Percentiles rank a stretch among this genome's conserved stretches.
Evolutionary conservation across 2,329 filamentous ascomycete genomes (phyloP).

Genomic region (Aspergillus uvarum): DNA sequence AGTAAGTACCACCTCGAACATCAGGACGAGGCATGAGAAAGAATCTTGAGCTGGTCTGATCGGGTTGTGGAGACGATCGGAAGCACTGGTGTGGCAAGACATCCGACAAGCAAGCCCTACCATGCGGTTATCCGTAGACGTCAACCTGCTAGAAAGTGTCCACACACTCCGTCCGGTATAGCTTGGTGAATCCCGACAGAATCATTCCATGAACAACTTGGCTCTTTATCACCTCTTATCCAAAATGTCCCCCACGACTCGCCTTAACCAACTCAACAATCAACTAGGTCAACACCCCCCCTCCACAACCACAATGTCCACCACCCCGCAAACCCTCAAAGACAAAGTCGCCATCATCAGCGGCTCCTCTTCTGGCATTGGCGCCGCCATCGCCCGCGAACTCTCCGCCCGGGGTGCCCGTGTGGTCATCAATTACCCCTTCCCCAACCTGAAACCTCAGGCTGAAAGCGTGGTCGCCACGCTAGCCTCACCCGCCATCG

Average conservation of each 20-base stretch:
- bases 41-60: neutral
- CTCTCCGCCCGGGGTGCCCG: conserved; percentile 49
- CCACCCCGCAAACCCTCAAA: neutral
- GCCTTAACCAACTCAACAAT: neutral
- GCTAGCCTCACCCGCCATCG: conserved; percentile 34
- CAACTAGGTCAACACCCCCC: neutral
- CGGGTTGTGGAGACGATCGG: conserved; percentile 1
- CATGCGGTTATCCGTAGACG: too few species aligned
- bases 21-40: too few species aligned
- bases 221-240: neutral
- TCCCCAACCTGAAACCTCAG: conserved; percentile 21
- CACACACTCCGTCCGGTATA: too few species aligned
- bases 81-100: too few species aligned
- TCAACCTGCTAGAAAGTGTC: too few species aligned
- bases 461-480: conserved; percentile 29
- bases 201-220: too few species aligned
- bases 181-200: too few species aligned
- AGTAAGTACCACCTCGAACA: too few species aligned
- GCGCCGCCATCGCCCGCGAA: conserved; percentile 32
- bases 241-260: neutral
- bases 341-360: conserved; percentile 28
- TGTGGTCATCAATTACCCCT: conserved; percentile 53
- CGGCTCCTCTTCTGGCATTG: conserved; percentile 26
- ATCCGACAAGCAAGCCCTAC: too few species aligned
- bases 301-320: neutral